Percentiles rank a stretch among this genome's conserved stretches.
Evolutionary conservation across 805 yeast genomes (phyloP).

Genomic region (Wickerhamiella dianesei): DNA sequence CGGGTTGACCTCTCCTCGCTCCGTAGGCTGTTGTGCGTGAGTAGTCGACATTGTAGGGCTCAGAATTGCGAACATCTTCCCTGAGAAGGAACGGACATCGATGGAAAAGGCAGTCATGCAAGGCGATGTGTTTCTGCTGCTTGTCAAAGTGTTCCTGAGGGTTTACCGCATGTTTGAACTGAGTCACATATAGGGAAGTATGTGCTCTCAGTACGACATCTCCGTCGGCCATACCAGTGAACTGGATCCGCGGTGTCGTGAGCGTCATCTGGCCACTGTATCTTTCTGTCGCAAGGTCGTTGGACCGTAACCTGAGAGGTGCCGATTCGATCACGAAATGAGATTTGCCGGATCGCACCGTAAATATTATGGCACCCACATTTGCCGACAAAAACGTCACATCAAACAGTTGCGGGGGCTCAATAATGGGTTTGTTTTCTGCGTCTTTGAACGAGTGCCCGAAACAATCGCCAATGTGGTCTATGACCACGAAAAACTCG

Average conservation of each 20-base stretch:
- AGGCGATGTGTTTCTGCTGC: slow-evolving; percentile 53
- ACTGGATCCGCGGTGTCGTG: slow-evolving; percentile 34
- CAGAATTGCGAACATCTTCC: slow-evolving; percentile 32
- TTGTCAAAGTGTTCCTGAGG: slow-evolving; percentile 32
- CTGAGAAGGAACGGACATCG: slow-evolving; percentile 60
- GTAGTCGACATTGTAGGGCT: slow-evolving; percentile 6
- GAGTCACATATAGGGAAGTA: slow-evolving; percentile 48
- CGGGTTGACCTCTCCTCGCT: neutral
- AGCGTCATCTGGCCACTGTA: slow-evolving; percentile 45
- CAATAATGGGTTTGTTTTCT: slow-evolving; percentile 58
- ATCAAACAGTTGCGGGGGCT: slow-evolving; percentile 48
- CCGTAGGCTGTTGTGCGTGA: neutral
- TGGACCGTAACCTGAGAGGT: slow-evolving; percentile 31
- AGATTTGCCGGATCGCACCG: neutral
- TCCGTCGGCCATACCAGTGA: slow-evolving; percentile 22
- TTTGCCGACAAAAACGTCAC: slow-evolving; percentile 50
- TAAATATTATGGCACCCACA: slow-evolving; percentile 35
- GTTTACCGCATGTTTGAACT: slow-evolving; percentile 42
- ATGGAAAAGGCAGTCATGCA: slow-evolving; percentile 75
- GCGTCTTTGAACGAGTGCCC: slow-evolving; percentile 54
- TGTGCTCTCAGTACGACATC: slow-evolving; percentile 24
- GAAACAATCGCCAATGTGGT: slow-evolving; percentile 33
- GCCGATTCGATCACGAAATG: slow-evolving; percentile 19
- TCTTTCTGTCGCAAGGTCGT: slow-evolving; percentile 57
- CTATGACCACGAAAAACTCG: slow-evolving; percentile 31